Base-by-base conservation (phyloP, 768 basidiomycete species). In the Lentinula lateritia region DNA sequence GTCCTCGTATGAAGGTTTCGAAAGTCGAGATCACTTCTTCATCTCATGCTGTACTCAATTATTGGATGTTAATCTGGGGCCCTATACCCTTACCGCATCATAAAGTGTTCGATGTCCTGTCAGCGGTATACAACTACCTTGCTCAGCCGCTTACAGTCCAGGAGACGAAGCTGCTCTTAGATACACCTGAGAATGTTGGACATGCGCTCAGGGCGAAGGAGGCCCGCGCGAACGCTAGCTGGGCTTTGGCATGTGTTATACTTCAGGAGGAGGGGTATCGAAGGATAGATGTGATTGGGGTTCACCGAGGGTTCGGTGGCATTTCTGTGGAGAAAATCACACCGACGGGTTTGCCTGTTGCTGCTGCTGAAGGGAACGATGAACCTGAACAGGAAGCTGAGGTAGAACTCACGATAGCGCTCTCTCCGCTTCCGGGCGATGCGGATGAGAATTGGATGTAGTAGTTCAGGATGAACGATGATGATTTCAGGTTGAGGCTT, bases 211-310 rank as follows among this genome's bases (percentile, higher is more conserved):
- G 58, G 18, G 45, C 58, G 6, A 59, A 59, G n/a, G 58, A 59
- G 45, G n/a, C 34, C 16, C 41, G 58, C 10, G 58, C 58, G 32
- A 59, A 38, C 16, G 58, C 50, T 36, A 48, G 58, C 20, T 42
- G 38, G 58, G 58, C 58, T n/a, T 59, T 59, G n/a, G 58, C 48
- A 39, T 59, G 58, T 38, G 58, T 59, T 7, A 20, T 59, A 34
- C 48, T 59, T 18, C 13, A 32, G 34, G 58, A 59, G 36, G 58
- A 59, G 12, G 58, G 58, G 34, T 59, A 59, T 48, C 38, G 58
- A 32, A 59, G 58, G 46, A 59, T 59, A 36, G 58, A 59, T 50
- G 58, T 59, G 28, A 59, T 59, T 15, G 58, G 58, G 43, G 20
- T 34, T 20, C 58, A 59, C 36, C 35, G 58, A 48, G 58, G 46